These are phyloP conservation scores for Phytophthora citricola DNA, from an alignment of 352 stramenopile genomes.

Conservation along the genomic window DNA sequence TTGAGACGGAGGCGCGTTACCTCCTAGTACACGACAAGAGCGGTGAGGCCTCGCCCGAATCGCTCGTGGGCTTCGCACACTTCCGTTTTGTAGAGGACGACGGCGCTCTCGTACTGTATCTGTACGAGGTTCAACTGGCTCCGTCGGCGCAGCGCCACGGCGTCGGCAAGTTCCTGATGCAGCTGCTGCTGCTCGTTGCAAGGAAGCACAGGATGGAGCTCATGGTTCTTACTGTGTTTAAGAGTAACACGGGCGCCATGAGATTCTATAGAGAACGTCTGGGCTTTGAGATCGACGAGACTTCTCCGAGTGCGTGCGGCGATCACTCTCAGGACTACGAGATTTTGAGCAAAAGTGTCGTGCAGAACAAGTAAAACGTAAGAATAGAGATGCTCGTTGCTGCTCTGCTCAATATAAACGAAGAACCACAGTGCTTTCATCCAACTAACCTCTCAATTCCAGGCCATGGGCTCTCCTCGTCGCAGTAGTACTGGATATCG, in stretches of 20 bases:
- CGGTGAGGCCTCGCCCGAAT: slow-evolving; percentile 31
- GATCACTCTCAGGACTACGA: slow-evolving; percentile 83
- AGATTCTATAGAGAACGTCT: slow-evolving; percentile 91
- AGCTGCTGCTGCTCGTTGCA: slow-evolving; percentile 86
- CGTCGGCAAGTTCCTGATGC: slow-evolving; percentile 93
- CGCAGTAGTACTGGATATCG: slow-evolving; percentile 21
- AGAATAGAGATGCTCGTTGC: slow-evolving; percentile 20
- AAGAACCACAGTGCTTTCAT: not conserved
- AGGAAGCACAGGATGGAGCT: slow-evolving; percentile 85
- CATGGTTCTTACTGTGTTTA: slow-evolving; percentile 95
- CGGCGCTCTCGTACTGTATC: slow-evolving; percentile 89
- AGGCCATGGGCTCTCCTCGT: slow-evolving; percentile 28
- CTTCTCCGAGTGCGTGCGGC: slow-evolving; percentile 83
- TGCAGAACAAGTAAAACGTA: slow-evolving; percentile 27
- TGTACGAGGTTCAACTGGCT: slow-evolving; percentile 95
- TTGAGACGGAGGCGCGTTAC: slow-evolving; percentile 88
- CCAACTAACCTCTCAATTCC: not conserved
- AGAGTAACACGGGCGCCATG: slow-evolving; percentile 86
- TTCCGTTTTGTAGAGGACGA: slow-evolving; percentile 95
- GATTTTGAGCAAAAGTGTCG: slow-evolving; percentile 82
- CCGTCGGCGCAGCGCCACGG: slow-evolving; percentile 67
- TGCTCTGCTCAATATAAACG: not conserved
- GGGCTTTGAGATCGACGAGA: slow-evolving; percentile 91
- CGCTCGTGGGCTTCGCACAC: slow-evolving; percentile 81
- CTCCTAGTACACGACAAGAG: slow-evolving; percentile 62